Conservation (phyloP, 2,329 filamentous ascomycete genomes). For the Hypoxylon sp. region DNA sequence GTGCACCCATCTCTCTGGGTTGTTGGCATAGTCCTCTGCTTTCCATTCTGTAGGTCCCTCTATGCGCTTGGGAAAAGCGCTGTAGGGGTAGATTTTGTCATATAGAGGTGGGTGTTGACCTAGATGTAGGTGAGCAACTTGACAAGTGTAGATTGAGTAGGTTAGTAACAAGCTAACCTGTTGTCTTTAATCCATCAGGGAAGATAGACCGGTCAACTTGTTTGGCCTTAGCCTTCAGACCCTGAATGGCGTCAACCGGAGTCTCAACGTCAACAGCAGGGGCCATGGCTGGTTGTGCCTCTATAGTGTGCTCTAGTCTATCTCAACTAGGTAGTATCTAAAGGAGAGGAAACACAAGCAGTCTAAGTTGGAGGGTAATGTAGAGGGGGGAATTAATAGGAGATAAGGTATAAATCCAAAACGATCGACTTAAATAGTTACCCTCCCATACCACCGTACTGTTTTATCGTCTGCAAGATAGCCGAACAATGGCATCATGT, state of each 20-base stretch:
- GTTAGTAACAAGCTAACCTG: slow-evolving; percentile 45
- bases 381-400: slow-evolving; percentile 11
- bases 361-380: slow-evolving; percentile 25
- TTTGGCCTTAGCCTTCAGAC: slow-evolving; percentile 47
- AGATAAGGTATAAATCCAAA: slow-evolving; percentile 31
- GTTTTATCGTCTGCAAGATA: slow-evolving; percentile 40
- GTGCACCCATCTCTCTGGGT: slow-evolving; percentile 79
- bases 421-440: slow-evolving; percentile 37
- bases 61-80: slow-evolving; percentile 75
- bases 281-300: slow-evolving; percentile 46
- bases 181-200: slow-evolving; percentile 75
- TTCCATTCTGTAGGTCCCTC: slow-evolving; percentile 78
- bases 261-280: slow-evolving; percentile 49
- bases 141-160: background rate
- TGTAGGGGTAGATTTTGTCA: slow-evolving; percentile 73
- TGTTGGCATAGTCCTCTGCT: slow-evolving; percentile 71
- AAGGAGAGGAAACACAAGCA: background rate
- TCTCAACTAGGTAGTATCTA: slow-evolving; percentile 13
- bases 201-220: slow-evolving; percentile 63
- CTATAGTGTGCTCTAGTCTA: slow-evolving; percentile 25
- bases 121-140: slow-evolving; percentile 26
- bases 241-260: slow-evolving; percentile 43
- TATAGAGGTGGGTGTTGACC: slow-evolving; percentile 78
- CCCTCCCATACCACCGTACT: slow-evolving; percentile 15
- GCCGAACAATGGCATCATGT: slow-evolving; percentile 39